A percentile compares a stretch with the other conserved stretches of the same genome.
These are phyloP conservation scores for Cladosporium sp. DNA, from an alignment of 2,329 filamentous ascomycete species.

Conservation along the genomic window DNA sequence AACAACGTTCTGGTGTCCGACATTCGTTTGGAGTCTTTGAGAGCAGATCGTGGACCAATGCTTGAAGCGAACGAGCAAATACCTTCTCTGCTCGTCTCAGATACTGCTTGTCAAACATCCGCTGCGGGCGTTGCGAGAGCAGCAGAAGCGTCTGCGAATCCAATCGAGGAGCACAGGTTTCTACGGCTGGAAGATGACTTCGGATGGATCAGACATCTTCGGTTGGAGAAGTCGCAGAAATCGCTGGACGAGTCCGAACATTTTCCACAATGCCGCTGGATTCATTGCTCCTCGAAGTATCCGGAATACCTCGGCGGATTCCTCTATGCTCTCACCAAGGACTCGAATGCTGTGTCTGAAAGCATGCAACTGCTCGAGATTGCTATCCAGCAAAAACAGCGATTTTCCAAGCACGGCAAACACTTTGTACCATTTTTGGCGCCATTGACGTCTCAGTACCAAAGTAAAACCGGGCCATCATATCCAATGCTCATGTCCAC, in stretches of 20 bases:
- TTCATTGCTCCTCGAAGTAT: conserved; percentile 41
- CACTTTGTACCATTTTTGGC: conserved; percentile 41
- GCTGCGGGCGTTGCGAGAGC: conserved; percentile 20
- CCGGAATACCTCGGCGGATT: conserved; percentile 32
- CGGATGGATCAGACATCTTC: conserved; percentile 40
- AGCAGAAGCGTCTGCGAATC: conserved; percentile 25
- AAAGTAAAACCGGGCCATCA: not conserved
- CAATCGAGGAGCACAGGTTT: conserved; percentile 35
- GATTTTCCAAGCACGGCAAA: conserved; percentile 42
- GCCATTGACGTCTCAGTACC: conserved; percentile 21
- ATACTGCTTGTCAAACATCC: conserved; percentile 19
- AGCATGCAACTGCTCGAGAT: conserved; percentile 31
- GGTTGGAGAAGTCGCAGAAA: conserved; percentile 21
- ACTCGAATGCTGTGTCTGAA: conserved; percentile 18
- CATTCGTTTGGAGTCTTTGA: conserved; percentile 17
- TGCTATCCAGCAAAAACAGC: conserved; percentile 29
- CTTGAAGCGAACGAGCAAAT: conserved; percentile 37
- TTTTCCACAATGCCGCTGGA: conserved; percentile 36
- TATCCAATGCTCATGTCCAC: conserved; percentile 38
- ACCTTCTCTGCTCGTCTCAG: conserved; percentile 33
- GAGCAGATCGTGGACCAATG: conserved; percentile 30
- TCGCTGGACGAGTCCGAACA: conserved; percentile 24
- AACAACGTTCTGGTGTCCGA: conserved; percentile 38
- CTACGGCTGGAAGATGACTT: conserved; percentile 35
- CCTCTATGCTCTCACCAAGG: conserved; percentile 24